Conservation (phyloP, 805 yeast species). For the Wickerhamiella azymoides region DNA sequence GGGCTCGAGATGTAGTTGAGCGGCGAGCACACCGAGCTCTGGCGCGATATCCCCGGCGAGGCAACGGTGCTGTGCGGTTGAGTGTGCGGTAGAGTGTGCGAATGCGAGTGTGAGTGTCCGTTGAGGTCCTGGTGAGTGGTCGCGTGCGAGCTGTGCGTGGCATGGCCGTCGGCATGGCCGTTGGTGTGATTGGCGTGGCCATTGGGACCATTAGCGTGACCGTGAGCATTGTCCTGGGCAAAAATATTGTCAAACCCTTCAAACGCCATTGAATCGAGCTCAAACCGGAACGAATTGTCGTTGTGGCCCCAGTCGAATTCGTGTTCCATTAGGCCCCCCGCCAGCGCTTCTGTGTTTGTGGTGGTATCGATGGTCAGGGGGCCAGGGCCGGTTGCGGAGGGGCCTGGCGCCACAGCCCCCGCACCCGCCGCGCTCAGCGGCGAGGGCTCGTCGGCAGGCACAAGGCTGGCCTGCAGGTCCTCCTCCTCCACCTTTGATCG, state of each 20-base stretch:
- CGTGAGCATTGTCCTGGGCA: neutral
- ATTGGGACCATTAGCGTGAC: too few relatives aligned
- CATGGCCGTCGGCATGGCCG: too few relatives aligned
- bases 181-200: too few relatives aligned
- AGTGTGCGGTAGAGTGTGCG: neutral
- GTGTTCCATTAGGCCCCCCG: neutral
- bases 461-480: constrained; percentile 24
- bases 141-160: too few relatives aligned
- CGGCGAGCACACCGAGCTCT: constrained; percentile 4
- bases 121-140: too few relatives aligned
- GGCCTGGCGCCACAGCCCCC: neutral
- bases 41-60: neutral
- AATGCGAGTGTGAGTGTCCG: neutral
- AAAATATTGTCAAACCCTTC: constrained; percentile 10
- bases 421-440: neutral
- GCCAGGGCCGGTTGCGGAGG: neutral
- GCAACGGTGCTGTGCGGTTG: neutral
- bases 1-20: constrained; percentile 2
- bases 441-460: neutral
- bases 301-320: neutral
- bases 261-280: constrained; percentile 9
- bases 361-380: too few relatives aligned
- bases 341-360: neutral
- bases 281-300: constrained; percentile 9
- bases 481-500: neutral